Conservation (phyloP, 345 rosid genomes). For the Mallotus nudiflorus region DNA sequence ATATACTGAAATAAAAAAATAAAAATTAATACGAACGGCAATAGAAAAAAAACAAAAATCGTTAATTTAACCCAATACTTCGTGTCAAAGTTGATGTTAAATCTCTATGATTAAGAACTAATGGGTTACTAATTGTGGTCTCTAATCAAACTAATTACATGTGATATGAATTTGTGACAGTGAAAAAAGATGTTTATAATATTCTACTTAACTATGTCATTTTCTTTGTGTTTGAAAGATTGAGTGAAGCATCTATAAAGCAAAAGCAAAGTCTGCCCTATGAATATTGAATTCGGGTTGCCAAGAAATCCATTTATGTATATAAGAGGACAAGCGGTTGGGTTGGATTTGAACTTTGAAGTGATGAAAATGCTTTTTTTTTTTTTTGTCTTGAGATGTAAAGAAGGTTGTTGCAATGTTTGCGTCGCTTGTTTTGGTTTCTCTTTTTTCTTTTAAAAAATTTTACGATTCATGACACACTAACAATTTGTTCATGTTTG, state of each 20-base stretch:
- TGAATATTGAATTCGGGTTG: neutral
- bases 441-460: neutral
- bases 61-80: too few relatives aligned
- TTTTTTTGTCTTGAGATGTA: neutral
- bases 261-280: neutral
- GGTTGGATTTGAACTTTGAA: conserved; percentile 16
- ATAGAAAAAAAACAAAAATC: too few relatives aligned
- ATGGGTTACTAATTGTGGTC: too few relatives aligned
- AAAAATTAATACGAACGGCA: too few relatives aligned
- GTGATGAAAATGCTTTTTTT: conserved; percentile 5
- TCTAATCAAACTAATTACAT: neutral
- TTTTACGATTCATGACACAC: neutral
- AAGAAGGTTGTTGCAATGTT: conserved; percentile 10
- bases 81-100: too few relatives aligned
- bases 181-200: neutral
- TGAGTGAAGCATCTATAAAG: neutral
- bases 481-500: too few relatives aligned
- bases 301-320: too few relatives aligned
- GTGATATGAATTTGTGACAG: too few relatives aligned
- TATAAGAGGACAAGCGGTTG: conserved; percentile 1
- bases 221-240: neutral
- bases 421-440: neutral
- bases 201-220: neutral
- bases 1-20: too few relatives aligned
- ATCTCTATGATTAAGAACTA: too few relatives aligned